Evolutionary conservation across 2,329 filamentous ascomycete species (phyloP).

Genomic region (Geosmithia flava): DNA sequence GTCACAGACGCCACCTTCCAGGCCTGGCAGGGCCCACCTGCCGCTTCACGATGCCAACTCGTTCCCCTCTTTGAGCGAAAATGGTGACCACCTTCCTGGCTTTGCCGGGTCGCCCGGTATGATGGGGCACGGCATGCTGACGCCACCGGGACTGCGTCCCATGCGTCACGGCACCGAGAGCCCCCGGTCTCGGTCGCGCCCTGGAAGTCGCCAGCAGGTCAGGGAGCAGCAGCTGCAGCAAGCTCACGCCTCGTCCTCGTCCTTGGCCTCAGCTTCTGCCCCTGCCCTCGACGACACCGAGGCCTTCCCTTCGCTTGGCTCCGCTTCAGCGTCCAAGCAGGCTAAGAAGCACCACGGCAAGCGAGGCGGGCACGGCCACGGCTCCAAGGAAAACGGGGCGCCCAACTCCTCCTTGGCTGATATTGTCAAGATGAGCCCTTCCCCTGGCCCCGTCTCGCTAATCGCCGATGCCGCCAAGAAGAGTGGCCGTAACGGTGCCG

Average conservation of each 20-base stretch:
- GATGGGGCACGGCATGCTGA: conserved; percentile 40
- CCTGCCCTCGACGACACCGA: conserved; percentile 87
- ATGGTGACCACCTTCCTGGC: conserved; percentile 44
- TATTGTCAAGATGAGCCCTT: conserved; percentile 89
- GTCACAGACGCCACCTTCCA: conserved; percentile 47
- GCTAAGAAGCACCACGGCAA: conserved; percentile 92
- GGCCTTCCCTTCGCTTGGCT: conserved; percentile 82
- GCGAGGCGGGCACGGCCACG: conserved; percentile 67
- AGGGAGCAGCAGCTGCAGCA: conserved; percentile 30
- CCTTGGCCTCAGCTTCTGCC: conserved; percentile 38
- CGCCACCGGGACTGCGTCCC: conserved; percentile 59
- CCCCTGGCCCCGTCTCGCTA: conserved; percentile 53
- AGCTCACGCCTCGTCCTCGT: not conserved
- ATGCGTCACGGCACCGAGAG: conserved; percentile 44
- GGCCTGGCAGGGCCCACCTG: conserved; percentile 40
- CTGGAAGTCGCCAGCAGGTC: conserved; percentile 61
- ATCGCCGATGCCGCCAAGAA: conserved; percentile 46
- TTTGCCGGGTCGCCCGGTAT: conserved; percentile 40
- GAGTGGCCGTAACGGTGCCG: conserved; percentile 46
- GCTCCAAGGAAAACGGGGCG: conserved; percentile 49
- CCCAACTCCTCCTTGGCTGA: conserved; percentile 74
- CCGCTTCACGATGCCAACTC: conserved; percentile 74
- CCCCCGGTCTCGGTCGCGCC: conserved; percentile 67
- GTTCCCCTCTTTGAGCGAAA: conserved; percentile 64
- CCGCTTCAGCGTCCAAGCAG: conserved; percentile 48